phyloP scores from a whole-genome alignment of 2,329 filamentous ascomycete genomes.

The Zymoseptoria ardabiliae region DNA sequence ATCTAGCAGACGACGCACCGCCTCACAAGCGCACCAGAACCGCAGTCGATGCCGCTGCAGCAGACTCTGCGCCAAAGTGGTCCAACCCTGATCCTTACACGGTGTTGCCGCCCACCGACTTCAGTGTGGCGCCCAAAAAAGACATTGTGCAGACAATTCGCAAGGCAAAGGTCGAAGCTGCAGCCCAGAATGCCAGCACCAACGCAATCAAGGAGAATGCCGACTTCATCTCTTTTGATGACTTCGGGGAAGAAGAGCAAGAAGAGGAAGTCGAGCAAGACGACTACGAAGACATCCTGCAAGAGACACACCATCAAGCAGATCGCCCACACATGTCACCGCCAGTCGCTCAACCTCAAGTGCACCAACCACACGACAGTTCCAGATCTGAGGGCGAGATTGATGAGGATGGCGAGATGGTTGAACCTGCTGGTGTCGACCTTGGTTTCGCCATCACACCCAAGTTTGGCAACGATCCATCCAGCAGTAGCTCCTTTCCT shows the following conservation, averaged over 20 bases:
- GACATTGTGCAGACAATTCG: slow-evolving; percentile 88
- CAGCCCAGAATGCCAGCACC: slow-evolving; percentile 40
- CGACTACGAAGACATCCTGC: neutral
- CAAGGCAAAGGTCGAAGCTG: slow-evolving; percentile 69
- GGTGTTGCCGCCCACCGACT: slow-evolving; percentile 71
- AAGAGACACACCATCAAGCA: neutral
- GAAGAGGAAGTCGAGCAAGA: slow-evolving; percentile 28
- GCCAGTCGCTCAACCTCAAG: neutral
- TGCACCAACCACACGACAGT: slow-evolving; percentile 21
- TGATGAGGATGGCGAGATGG: slow-evolving; percentile 33
- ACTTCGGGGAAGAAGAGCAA: slow-evolving; percentile 21
- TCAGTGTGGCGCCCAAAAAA: slow-evolving; percentile 64
- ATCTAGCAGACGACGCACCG: slow-evolving; percentile 16
- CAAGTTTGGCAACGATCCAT: neutral
- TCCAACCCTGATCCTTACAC: slow-evolving; percentile 95
- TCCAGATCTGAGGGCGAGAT: slow-evolving; percentile 31
- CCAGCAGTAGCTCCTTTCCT: slow-evolving; percentile 6
- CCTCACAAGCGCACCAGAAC: slow-evolving; percentile 27
- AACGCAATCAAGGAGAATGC: slow-evolving; percentile 42
- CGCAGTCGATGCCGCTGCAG: slow-evolving; percentile 22
- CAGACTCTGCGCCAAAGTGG: slow-evolving; percentile 61
- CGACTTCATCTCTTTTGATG: slow-evolving; percentile 80
- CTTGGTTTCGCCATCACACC: neutral
- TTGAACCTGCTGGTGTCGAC: slow-evolving; percentile 18
- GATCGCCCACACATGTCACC: neutral